A percentile compares a stretch with the other conserved stretches of the same genome.
phyloP scores from a whole-genome alignment of 2,329 filamentous ascomycete genomes.

The Paraphaeosphaeria sporulosa region DNA sequence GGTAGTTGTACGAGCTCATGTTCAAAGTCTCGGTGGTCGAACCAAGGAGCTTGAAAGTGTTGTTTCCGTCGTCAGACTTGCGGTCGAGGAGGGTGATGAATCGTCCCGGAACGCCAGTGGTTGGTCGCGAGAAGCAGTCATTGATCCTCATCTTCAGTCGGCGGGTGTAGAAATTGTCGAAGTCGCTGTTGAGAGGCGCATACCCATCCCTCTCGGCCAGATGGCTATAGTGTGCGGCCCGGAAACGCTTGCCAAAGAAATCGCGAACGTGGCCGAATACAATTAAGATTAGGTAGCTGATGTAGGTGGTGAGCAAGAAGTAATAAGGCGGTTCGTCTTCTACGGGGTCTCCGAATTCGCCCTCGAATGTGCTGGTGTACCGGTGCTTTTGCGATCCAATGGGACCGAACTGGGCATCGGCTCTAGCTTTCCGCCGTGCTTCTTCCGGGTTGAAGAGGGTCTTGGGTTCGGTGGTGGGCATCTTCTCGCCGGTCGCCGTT shows the following conservation, averaged over 20 bases:
- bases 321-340: slow-evolving; percentile 97
- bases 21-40: slow-evolving; percentile 95
- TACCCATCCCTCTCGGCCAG: slow-evolving; percentile 87
- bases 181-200: slow-evolving; percentile 94
- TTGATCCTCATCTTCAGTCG: slow-evolving; percentile 93
- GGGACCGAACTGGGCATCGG: slow-evolving; percentile 91
- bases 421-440: slow-evolving; percentile 74
- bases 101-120: slow-evolving; percentile 90
- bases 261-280: slow-evolving; percentile 94
- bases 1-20: slow-evolving; percentile 99
- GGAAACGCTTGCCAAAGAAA: slow-evolving; percentile 97
- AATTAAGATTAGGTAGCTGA: slow-evolving; percentile 96
- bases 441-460: slow-evolving; percentile 90
- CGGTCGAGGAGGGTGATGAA: slow-evolving; percentile 94
- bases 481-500: slow-evolving; percentile 79
- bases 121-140: slow-evolving; percentile 93
- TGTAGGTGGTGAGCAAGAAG: slow-evolving; percentile 96
- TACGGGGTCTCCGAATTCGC: slow-evolving; percentile 80
- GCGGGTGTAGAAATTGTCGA: slow-evolving; percentile 97
- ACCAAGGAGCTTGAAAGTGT: slow-evolving; percentile 86
- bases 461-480: slow-evolving; percentile 74
- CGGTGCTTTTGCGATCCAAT: slow-evolving; percentile 80
- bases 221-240: slow-evolving; percentile 84
- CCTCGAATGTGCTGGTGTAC: slow-evolving; percentile 88
- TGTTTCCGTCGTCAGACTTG: slow-evolving; percentile 89